Base-by-base conservation (phyloP, 352 stramenopile species). In the Pythium dissotocum region DNA sequence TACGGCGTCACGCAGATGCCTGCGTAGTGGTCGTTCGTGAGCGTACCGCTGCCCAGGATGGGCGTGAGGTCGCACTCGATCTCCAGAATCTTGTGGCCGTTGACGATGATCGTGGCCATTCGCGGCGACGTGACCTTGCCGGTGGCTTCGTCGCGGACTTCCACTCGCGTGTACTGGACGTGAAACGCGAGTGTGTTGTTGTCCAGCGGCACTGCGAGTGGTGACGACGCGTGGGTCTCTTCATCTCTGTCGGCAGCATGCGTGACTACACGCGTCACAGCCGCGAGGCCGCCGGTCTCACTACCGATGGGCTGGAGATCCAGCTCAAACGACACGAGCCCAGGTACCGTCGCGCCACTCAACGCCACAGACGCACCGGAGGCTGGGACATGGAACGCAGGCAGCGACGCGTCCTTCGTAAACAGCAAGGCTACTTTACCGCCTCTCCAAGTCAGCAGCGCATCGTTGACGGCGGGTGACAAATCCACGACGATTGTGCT, bases 1-100 rank as follows among this genome's bases (percentile, higher is more conserved):
- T 64, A 21, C 8, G 70, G 63, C 0, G 79, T 81, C 38, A 90
- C 64, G 16, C 70, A 80, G 13, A 93, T 62, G 0, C 84, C 84
- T 9, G 90, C 51, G 56, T 73, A 93, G 59, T 90, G 88, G 30
- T 89, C 77, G 1, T 65, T 70, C 5, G 54, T 77, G 7, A 74
- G 70, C 0, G 80, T 62, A 18, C 78, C 52, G n/a, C 55, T 65
- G 6, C 58, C 52, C 6, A 72, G 18, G 26, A 67, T 12, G 13
- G n/a, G 32, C 16, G 52, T 52, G 21, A 72, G 35, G 36, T 72
- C 66, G 24, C 52, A 61, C 18, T 44, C 58, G 18, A 46, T 26
- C 3, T 72, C 53, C 1, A 72, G 12, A 10, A 72, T 40, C 6
- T 58, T 58, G 33, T 12, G 44, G n/a, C 54, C 60, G 60, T 68